Conservation (phyloP, 148 eudicot species). For the Selenicereus undatus region DNA sequence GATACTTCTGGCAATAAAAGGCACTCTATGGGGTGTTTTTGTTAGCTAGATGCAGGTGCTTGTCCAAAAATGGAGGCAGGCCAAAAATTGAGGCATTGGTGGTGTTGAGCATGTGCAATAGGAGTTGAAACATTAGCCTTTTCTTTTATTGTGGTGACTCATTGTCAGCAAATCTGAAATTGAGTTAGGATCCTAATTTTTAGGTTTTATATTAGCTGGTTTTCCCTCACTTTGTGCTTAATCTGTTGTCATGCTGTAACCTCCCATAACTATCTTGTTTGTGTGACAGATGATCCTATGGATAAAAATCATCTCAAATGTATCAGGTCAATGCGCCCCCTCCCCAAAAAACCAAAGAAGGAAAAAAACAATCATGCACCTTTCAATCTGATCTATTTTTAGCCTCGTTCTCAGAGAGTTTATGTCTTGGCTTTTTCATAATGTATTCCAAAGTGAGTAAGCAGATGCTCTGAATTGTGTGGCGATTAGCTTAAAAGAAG, state of each 20-base stretch:
- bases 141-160: not conserved
- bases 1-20: not conserved
- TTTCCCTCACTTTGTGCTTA: not conserved
- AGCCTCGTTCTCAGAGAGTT: no score
- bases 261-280: not conserved
- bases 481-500: not conserved
- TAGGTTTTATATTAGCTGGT: not conserved
- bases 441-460: not conserved
- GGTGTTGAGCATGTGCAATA: not conserved
- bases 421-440: not conserved
- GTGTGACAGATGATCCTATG: not conserved
- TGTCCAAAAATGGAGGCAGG: not conserved
- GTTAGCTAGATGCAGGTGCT: not conserved
- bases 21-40: not conserved
- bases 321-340: no score
- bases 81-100: not conserved
- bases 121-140: not conserved
- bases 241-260: not conserved
- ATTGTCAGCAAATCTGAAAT: not conserved
- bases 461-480: not conserved
- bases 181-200: not conserved
- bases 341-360: no score
- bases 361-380: no score
- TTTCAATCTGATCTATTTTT: not conserved
- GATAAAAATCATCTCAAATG: not conserved